These are phyloP conservation scores for Chlorociboria aeruginascens DNA, from an alignment of 495 filamentous ascomycete genomes.

Conservation along the genomic window DNA sequence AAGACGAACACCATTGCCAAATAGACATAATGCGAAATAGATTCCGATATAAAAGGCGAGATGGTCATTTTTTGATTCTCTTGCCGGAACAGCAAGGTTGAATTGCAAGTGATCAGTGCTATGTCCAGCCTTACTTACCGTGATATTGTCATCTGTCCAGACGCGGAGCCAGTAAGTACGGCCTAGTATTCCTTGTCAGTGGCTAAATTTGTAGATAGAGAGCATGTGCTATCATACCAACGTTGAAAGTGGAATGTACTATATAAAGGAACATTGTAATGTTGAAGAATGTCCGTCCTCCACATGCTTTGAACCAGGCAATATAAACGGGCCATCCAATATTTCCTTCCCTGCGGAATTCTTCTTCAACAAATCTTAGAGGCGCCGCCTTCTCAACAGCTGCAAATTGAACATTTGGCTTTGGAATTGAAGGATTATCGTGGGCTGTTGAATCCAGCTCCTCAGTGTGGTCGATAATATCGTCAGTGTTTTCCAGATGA, in stretches of 20 bases:
- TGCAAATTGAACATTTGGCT: slow-evolving; percentile 13
- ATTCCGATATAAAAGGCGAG: slow-evolving; percentile 52
- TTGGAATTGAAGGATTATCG: slow-evolving; percentile 47
- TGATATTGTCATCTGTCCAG: no score
- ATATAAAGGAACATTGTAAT: slow-evolving; percentile 3
- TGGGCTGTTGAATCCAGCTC: slow-evolving; percentile 8
- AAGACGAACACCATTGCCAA: not conserved
- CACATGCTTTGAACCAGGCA: slow-evolving; percentile 39
- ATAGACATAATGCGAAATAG: slow-evolving; percentile 42
- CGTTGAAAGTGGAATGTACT: no score
- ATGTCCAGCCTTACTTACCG: no score
- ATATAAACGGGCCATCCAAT: slow-evolving; percentile 41
- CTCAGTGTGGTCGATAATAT: slow-evolving; percentile 24
- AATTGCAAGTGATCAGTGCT: no score
- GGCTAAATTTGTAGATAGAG: slow-evolving; percentile 20
- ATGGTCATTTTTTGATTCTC: slow-evolving; percentile 12
- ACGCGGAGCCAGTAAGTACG: no score
- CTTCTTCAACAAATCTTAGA: slow-evolving; percentile 45
- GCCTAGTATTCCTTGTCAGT: not conserved
- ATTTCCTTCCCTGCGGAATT: slow-evolving; percentile 38
- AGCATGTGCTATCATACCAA: not conserved
- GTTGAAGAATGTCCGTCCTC: slow-evolving; percentile 28
- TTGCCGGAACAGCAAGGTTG: no score
- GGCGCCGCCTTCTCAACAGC: slow-evolving; percentile 3
- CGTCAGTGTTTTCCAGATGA: no score